These are phyloP conservation scores for Aspergillus candidus DNA, from an alignment of 2,329 filamentous ascomycete genomes.

Conservation along the genomic window DNA sequence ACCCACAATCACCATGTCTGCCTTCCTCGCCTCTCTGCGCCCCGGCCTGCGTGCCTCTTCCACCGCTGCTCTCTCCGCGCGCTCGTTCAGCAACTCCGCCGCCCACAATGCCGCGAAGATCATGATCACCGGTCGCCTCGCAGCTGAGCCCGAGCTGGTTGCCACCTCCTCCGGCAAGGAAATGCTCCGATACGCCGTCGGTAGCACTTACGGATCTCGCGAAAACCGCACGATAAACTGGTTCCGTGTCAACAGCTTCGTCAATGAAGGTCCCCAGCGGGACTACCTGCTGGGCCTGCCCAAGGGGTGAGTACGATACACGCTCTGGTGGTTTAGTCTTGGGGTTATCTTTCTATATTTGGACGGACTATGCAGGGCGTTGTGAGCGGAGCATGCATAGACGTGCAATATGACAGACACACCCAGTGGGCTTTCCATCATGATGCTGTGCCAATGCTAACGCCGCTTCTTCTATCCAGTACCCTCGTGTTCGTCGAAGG, in stretches of 20 bases:
- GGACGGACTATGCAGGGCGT: not conserved
- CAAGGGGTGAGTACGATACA: slow-evolving; percentile 66
- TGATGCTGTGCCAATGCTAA: slow-evolving; percentile 7
- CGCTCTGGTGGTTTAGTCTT: too few relatives aligned
- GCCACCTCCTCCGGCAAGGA: slow-evolving; percentile 66
- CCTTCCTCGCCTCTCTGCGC: slow-evolving; percentile 51
- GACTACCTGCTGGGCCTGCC: slow-evolving; percentile 67
- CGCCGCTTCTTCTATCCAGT: slow-evolving; percentile 41
- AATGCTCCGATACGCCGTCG: slow-evolving; percentile 70
- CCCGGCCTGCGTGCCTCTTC: slow-evolving; percentile 43
- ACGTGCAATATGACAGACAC: not conserved
- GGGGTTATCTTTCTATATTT: not conserved
- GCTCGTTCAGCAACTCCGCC: slow-evolving; percentile 68
- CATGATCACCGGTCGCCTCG: slow-evolving; percentile 80
- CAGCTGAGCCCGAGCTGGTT: slow-evolving; percentile 67
- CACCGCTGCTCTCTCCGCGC: slow-evolving; percentile 41
- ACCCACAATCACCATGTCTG: slow-evolving; percentile 22
- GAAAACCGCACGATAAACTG: slow-evolving; percentile 76
- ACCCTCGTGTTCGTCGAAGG: slow-evolving; percentile 77
- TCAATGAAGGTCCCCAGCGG: slow-evolving; percentile 57
- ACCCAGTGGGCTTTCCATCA: too few relatives aligned
- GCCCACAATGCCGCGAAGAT: slow-evolving; percentile 66
- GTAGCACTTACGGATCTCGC: slow-evolving; percentile 57
- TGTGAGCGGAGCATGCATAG: not conserved
- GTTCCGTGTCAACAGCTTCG: slow-evolving; percentile 74